Percentiles rank a stretch among this genome's conserved stretches.
These are phyloP conservation scores for Rhodotorula babjevae DNA, from an alignment of 768 basidiomycete genomes.

Conservation along the genomic window DNA sequence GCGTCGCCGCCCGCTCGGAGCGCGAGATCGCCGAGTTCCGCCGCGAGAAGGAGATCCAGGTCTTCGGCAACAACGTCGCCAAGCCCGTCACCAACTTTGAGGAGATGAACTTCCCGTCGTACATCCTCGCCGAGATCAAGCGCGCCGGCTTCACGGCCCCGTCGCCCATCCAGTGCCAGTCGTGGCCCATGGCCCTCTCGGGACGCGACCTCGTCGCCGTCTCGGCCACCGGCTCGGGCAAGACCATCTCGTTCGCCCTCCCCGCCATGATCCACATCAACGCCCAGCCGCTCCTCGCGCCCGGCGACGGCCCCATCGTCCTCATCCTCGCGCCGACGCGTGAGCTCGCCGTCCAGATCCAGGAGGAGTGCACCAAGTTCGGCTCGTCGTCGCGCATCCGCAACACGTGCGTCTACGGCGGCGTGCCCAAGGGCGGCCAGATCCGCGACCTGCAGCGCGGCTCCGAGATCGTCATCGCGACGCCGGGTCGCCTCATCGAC, in stretches of 20 bases:
- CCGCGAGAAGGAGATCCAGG: slow-evolving; percentile 79
- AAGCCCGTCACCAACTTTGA: slow-evolving; percentile 87
- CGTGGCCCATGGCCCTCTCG: slow-evolving; percentile 87
- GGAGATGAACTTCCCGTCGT: slow-evolving; percentile 93
- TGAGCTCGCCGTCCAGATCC: slow-evolving; percentile 97
- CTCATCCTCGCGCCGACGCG: slow-evolving; percentile 95
- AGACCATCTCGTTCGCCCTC: slow-evolving; percentile 96
- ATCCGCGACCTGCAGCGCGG: slow-evolving; percentile 96
- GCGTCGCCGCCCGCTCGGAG: slow-evolving; percentile 69
- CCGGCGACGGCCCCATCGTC: slow-evolving; percentile 96
- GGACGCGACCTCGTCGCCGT: slow-evolving; percentile 58
- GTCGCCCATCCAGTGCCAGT: slow-evolving; percentile 95
- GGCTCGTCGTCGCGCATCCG: slow-evolving; percentile 85
- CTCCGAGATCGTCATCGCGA: slow-evolving; percentile 97
- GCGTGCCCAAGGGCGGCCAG: slow-evolving; percentile 96
- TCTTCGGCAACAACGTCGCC: slow-evolving; percentile 82
- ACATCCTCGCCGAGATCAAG: slow-evolving; percentile 85
- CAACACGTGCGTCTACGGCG: slow-evolving; percentile 97
- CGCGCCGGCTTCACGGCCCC: slow-evolving; percentile 88
- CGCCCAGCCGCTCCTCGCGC: slow-evolving; percentile 87
- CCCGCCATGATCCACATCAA: slow-evolving; percentile 99
- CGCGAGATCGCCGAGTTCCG: slow-evolving; percentile 85
- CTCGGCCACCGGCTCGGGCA: slow-evolving; percentile 96
- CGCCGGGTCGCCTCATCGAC: slow-evolving; percentile 97
- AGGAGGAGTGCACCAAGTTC: slow-evolving; percentile 97